These are phyloP conservation scores for Pigoraptor vietnamica DNA, from an alignment of 78 protist genomes.

Conservation along the genomic window DNA sequence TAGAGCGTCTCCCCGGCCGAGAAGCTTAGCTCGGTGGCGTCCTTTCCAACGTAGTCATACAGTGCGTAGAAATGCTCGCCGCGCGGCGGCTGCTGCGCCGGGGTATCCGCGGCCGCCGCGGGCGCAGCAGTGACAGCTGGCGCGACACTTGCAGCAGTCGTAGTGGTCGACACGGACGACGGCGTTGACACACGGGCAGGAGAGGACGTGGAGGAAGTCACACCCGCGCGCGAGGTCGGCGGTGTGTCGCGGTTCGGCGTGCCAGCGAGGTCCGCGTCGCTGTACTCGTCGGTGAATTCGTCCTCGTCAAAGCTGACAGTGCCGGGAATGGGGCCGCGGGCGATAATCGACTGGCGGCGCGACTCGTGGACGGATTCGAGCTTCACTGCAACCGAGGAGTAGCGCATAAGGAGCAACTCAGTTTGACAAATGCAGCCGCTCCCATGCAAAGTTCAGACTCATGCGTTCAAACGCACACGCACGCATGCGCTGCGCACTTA, in stretches of 20 bases:
- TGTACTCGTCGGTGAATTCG: neutral
- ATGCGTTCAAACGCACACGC: neutral
- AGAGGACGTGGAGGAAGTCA: too few species aligned
- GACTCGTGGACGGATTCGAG: neutral
- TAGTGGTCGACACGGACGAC: too few species aligned
- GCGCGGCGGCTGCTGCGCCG: too few species aligned
- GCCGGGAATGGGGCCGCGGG: neutral
- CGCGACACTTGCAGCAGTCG: too few species aligned
- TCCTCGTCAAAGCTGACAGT: too few species aligned
- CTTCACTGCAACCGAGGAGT: neutral
- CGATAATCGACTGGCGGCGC: neutral
- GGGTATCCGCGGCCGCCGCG: too few species aligned
- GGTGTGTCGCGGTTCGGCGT: neutral
- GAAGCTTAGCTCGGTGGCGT: neutral
- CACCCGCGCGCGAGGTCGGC: too few species aligned
- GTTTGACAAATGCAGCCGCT: too few species aligned
- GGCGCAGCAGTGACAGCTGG: too few species aligned
- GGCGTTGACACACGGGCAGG: too few species aligned
- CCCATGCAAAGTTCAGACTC: too few species aligned
- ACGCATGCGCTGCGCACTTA: neutral
- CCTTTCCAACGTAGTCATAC: neutral
- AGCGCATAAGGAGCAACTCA: neutral
- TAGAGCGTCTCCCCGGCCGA: neutral
- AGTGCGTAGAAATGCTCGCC: neutral
- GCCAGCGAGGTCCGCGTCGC: neutral